A percentile compares a stretch with the other conserved stretches of the same genome.
Evolutionary conservation across 1,284 basidiomycete genomes (phyloP).

Genomic region (Coniferiporia weirii): DNA sequence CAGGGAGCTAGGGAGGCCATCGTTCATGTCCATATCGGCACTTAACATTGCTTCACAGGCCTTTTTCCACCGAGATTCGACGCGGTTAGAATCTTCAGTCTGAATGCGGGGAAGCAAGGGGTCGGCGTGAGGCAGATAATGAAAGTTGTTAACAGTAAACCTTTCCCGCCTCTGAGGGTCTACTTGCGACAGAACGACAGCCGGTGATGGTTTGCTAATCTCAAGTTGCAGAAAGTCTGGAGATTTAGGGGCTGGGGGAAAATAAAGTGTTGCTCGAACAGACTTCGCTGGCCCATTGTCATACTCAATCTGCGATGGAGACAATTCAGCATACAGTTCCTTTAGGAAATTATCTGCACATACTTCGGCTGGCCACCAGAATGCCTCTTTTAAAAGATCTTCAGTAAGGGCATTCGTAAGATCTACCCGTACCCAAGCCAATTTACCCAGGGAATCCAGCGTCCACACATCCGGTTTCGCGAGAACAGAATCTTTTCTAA

Average conservation of each 20-base stretch:
- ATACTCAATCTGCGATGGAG: background rate
- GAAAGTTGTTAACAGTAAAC: slow-evolving; percentile 3
- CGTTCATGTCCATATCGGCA: slow-evolving; percentile 9
- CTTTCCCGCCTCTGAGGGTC: background rate
- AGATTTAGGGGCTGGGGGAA: background rate
- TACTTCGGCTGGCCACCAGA: slow-evolving; percentile 39
- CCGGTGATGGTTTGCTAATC: slow-evolving; percentile 4
- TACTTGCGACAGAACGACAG: slow-evolving; percentile 5
- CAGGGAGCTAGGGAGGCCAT: slow-evolving; percentile 12
- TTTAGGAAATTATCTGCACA: slow-evolving; percentile 16
- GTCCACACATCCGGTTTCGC: slow-evolving; percentile 18
- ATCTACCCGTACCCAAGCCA: slow-evolving; percentile 33
- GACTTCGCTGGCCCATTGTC: background rate
- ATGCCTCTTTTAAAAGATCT: slow-evolving; percentile 20
- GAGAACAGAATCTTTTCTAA: background rate
- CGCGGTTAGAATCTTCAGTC: background rate
- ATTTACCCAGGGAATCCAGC: slow-evolving; percentile 20
- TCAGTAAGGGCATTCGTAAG: slow-evolving; percentile 5
- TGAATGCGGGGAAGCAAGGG: background rate
- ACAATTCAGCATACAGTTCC: background rate
- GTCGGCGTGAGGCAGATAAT: background rate
- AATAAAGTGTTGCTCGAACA: background rate
- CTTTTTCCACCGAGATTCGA: slow-evolving; percentile 8
- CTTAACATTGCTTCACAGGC: slow-evolving; percentile 6
- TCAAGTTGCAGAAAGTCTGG: background rate